phyloP scores from a whole-genome alignment of 2,329 filamentous ascomycete species.

The Hypoxylon sp. region DNA sequence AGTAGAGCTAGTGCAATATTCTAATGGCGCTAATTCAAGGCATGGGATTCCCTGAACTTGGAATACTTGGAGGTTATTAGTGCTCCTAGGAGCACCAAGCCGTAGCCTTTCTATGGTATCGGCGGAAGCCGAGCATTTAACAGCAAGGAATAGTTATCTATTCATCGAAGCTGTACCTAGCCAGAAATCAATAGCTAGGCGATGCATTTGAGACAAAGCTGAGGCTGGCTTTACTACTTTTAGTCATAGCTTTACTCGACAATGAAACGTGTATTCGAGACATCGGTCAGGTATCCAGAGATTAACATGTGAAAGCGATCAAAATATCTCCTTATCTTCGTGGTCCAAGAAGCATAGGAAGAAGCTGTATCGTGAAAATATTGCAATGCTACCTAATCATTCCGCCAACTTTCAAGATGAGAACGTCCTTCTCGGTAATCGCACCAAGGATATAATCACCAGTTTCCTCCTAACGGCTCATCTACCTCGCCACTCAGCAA shows the following conservation, averaged over 20 bases:
- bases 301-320: neutral
- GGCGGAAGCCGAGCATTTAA: neutral
- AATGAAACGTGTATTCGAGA: neutral
- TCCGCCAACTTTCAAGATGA: neutral
- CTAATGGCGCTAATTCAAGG: neutral
- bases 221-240: neutral
- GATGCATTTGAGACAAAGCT: neutral
- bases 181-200: neutral
- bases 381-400: too few relatives aligned
- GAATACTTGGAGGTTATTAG: neutral
- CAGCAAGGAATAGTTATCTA: neutral
- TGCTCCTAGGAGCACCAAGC: conserved; percentile 5
- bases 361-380: neutral
- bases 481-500: neutral
- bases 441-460: neutral
- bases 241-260: neutral
- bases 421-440: neutral
- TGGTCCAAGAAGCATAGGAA: too few relatives aligned
- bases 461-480: neutral
- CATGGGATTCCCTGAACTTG: neutral
- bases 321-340: too few relatives aligned
- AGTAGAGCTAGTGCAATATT: neutral
- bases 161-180: neutral
- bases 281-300: neutral
- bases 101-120: neutral